These are phyloP conservation scores for Lentinus tigrinus DNA, from an alignment of 768 basidiomycete genomes.

Conservation along the genomic window DNA sequence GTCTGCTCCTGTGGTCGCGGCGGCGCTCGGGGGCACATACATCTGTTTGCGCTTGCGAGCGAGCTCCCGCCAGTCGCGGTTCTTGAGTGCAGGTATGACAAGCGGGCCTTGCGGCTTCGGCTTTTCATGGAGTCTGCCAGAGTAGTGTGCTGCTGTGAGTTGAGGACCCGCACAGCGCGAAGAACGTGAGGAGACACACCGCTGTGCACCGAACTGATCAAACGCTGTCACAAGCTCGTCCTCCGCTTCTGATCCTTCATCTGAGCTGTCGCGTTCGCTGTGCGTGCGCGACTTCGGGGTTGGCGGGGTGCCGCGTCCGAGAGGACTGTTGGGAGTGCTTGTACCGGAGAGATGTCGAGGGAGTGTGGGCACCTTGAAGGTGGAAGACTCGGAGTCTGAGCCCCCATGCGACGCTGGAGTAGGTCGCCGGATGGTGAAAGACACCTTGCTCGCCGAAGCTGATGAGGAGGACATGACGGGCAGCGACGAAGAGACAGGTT, in stretches of 20 bases:
- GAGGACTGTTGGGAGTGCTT: constrained; percentile 52
- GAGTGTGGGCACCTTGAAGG: constrained; percentile 59
- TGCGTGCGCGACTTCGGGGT: constrained; percentile 40
- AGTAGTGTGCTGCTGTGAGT: constrained; percentile 63
- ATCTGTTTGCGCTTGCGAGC: constrained; percentile 65
- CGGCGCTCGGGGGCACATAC: constrained; percentile 66
- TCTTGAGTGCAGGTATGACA: constrained; percentile 83
- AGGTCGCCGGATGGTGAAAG: constrained; percentile 84
- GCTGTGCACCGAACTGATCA: constrained; percentile 73
- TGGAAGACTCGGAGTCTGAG: constrained; percentile 44
- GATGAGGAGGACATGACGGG: constrained; percentile 17
- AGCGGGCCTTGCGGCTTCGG: constrained; percentile 59
- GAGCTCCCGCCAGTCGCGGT: constrained; percentile 86
- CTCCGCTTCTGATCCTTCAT: constrained; percentile 50
- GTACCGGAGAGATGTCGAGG: constrained; percentile 51
- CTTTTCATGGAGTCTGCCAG: constrained; percentile 43
- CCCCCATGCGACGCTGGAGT: constrained; percentile 67
- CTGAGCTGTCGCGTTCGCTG: constrained; percentile 47
- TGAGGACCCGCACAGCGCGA: constrained; percentile 49
- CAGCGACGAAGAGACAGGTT: neutral
- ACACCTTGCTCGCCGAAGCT: constrained; percentile 48
- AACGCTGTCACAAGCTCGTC: constrained; percentile 75
- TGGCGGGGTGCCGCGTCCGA: constrained; percentile 47
- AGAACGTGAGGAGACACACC: constrained; percentile 58
- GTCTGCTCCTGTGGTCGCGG: constrained; percentile 56